Conservation (phyloP, 257 asterid species). For the Przewalskia tangutica region DNA sequence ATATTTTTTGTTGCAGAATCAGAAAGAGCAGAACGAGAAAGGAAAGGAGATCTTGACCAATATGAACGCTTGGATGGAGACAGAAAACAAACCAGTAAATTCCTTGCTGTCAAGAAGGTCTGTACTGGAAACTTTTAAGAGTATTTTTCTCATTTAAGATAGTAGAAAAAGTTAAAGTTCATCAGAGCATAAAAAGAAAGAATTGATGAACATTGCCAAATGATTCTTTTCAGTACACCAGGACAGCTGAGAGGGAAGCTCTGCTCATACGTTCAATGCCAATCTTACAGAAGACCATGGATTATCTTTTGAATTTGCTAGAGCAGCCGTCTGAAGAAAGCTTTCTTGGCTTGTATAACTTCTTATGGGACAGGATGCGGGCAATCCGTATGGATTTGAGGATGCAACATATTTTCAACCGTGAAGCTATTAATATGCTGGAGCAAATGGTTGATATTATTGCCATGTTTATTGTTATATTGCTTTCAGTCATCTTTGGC, state of each 20-base stretch:
- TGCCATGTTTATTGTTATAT: background rate
- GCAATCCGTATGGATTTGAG: slow-evolving; percentile 98
- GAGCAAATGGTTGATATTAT: slow-evolving; percentile 69
- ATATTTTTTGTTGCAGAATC: slow-evolving; percentile 41
- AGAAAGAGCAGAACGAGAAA: slow-evolving; percentile 90
- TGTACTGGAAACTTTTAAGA: background rate
- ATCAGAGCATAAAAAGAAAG: slow-evolving; percentile 3
- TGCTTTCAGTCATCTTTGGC: background rate
- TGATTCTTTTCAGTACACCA: slow-evolving; percentile 62
- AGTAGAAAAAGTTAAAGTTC: background rate
- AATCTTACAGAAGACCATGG: slow-evolving; percentile 73
- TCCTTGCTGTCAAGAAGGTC: slow-evolving; percentile 92
- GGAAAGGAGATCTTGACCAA: slow-evolving; percentile 97
- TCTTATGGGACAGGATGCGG: slow-evolving; percentile 99
- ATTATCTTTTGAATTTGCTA: slow-evolving; percentile 72
- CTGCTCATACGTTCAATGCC: slow-evolving; percentile 89
- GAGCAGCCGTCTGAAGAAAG: slow-evolving; percentile 65
- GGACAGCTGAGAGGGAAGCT: slow-evolving; percentile 99
- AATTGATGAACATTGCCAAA: slow-evolving; percentile 12
- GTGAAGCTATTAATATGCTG: slow-evolving; percentile 76
- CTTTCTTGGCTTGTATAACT: slow-evolving; percentile 86
- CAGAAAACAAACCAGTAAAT: slow-evolving; percentile 62
- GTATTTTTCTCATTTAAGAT: background rate
- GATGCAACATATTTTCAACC: slow-evolving; percentile 93
- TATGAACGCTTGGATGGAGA: slow-evolving; percentile 96